phyloP scores from a whole-genome alignment of 768 basidiomycete genomes.

The Lyophyllum semitale region DNA sequence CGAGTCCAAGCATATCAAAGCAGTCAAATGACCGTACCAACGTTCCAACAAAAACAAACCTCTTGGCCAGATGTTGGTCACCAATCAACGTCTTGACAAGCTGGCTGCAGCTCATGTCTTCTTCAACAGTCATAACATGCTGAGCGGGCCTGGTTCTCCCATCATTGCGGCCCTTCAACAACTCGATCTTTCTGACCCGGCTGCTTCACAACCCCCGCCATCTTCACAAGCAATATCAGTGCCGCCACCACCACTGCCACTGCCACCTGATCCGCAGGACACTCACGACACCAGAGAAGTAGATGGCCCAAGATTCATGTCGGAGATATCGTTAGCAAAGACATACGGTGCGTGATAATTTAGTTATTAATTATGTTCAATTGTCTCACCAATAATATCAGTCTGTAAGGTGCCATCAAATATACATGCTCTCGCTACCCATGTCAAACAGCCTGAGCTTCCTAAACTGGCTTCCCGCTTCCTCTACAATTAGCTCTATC shows the following conservation, averaged over 20 bases:
- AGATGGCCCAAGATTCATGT: neutral
- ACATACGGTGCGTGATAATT: slow-evolving; percentile 8
- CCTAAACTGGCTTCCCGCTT: slow-evolving; percentile 11
- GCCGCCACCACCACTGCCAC: neutral
- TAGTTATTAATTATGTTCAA: neutral
- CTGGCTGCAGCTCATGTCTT: slow-evolving; percentile 15
- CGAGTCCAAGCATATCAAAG: slow-evolving; percentile 13
- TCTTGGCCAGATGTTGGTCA: no score
- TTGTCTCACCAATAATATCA: neutral
- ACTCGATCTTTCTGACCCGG: neutral
- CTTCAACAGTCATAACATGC: slow-evolving; percentile 22
- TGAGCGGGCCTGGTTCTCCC: no score
- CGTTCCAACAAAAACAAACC: no score
- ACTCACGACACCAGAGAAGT: slow-evolving; percentile 3
- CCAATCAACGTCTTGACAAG: slow-evolving; percentile 14
- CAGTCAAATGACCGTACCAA: slow-evolving; percentile 31
- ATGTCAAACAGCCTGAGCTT: slow-evolving; percentile 9
- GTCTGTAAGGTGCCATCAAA: neutral
- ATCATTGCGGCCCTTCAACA: neutral
- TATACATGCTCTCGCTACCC: neutral
- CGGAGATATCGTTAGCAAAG: slow-evolving; percentile 1
- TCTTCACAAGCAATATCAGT: neutral
- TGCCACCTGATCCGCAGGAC: neutral
- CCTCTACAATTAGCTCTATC: slow-evolving; percentile 10
- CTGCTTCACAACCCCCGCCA: neutral